phyloP scores from a whole-genome alignment of 2,329 filamentous ascomycete species.

The Neopestalotiopsis sp. region DNA sequence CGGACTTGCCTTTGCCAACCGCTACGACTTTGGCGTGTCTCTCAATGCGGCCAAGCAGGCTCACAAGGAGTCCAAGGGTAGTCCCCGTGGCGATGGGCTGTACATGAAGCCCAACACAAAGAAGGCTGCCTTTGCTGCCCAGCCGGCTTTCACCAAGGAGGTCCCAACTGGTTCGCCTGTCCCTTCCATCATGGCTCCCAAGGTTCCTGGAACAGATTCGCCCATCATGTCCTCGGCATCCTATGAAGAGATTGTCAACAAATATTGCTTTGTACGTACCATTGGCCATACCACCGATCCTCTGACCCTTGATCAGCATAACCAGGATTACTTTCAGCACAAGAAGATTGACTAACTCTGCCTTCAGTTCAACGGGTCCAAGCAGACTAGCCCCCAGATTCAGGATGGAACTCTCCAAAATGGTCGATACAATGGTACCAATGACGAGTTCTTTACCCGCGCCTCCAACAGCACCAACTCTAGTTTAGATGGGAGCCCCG shows the following conservation, averaged over 20 bases:
- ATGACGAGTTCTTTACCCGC: slow-evolving; percentile 40
- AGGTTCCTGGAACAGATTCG: slow-evolving; percentile 53
- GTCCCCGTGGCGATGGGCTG: slow-evolving; percentile 57
- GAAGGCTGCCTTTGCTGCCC: slow-evolving; percentile 37
- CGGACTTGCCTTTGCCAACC: slow-evolving; percentile 83
- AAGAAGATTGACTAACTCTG: slow-evolving; percentile 29
- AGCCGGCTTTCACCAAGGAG: slow-evolving; percentile 18
- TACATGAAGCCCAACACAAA: slow-evolving; percentile 58
- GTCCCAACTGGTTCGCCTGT: slow-evolving; percentile 21
- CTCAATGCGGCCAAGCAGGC: slow-evolving; percentile 81
- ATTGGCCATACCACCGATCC: slow-evolving; percentile 29
- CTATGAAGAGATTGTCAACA: slow-evolving; percentile 96
- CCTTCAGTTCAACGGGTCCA: slow-evolving; percentile 63
- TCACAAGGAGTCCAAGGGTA: slow-evolving; percentile 68
- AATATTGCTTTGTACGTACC: slow-evolving; percentile 99
- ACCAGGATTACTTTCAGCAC: neutral
- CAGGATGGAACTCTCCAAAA: slow-evolving; percentile 53
- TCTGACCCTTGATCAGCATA: slow-evolving; percentile 12
- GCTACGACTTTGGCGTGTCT: slow-evolving; percentile 96
- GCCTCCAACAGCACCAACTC: slow-evolving; percentile 42
- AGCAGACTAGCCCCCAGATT: slow-evolving; percentile 57
- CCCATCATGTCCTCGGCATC: slow-evolving; percentile 79
- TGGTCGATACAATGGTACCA: slow-evolving; percentile 49
- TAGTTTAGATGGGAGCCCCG: slow-evolving; percentile 45
- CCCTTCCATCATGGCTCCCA: slow-evolving; percentile 20